These are phyloP conservation scores for Mucor saturninus DNA, from an alignment of 371 early-diverging fungal genomes.

Conservation along the genomic window DNA sequence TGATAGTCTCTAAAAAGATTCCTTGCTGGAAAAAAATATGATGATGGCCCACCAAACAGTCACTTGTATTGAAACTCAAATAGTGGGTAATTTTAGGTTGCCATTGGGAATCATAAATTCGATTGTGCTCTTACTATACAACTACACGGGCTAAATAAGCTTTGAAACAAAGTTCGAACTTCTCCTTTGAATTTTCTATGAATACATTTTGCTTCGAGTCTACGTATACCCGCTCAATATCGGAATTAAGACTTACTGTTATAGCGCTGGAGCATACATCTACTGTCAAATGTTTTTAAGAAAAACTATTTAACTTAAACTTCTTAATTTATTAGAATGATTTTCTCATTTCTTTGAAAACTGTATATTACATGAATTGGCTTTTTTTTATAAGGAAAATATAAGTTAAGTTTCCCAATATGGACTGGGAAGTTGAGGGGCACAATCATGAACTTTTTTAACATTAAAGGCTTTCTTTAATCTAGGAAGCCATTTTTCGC, in stretches of 20 bases:
- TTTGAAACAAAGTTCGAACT: too few relatives aligned
- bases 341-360: not conserved
- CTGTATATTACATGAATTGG: too few relatives aligned
- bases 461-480: constrained; percentile 45
- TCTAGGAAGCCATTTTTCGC: constrained; percentile 53
- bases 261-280: not conserved
- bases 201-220: too few relatives aligned
- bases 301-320: not conserved
- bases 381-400: not conserved
- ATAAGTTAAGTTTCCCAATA: constrained; percentile 49
- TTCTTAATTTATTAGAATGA: too few relatives aligned
- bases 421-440: constrained; percentile 38
- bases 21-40: not conserved
- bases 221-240: too few relatives aligned
- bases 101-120: not conserved
- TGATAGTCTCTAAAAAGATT: not conserved
- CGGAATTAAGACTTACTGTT: too few relatives aligned
- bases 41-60: not conserved
- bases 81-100: not conserved
- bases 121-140: too few relatives aligned
- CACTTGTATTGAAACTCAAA: not conserved
- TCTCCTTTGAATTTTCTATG: too few relatives aligned
- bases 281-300: not conserved
- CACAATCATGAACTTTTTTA: constrained; percentile 52
- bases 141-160: too few relatives aligned